phyloP scores from a whole-genome alignment of 2,329 filamentous ascomycete genomes.

The Kalaharituber pfeilii region DNA sequence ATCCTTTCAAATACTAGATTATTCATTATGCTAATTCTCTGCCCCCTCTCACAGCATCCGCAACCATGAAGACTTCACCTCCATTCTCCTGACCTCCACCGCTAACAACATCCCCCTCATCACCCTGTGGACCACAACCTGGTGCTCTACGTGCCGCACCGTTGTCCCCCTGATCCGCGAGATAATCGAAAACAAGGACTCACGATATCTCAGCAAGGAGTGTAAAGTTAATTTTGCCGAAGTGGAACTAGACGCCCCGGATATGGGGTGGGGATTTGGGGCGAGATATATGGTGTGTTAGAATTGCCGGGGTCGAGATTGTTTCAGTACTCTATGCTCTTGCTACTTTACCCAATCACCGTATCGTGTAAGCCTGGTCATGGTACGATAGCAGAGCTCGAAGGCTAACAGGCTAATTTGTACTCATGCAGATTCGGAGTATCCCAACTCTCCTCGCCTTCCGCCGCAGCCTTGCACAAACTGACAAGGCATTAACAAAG shows the following conservation, averaged over 20 bases:
- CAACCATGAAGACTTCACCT: slow-evolving; percentile 37
- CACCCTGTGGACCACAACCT: slow-evolving; percentile 43
- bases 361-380: not conserved
- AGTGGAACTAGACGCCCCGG: slow-evolving; percentile 41
- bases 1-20: not conserved
- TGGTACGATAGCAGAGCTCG: no score
- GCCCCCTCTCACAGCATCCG: slow-evolving; percentile 32
- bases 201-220: slow-evolving; percentile 34
- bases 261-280: slow-evolving; percentile 35
- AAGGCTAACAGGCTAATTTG: not conserved
- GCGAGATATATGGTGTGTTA: slow-evolving; percentile 34
- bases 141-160: slow-evolving; percentile 38
- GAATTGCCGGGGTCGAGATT: no score
- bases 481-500: slow-evolving; percentile 35
- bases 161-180: slow-evolving; percentile 35
- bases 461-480: slow-evolving; percentile 37
- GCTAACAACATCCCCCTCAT: slow-evolving; percentile 38
- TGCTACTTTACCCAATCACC: not conserved
- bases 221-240: slow-evolving; percentile 38
- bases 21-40: not conserved
- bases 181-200: slow-evolving; percentile 30
- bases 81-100: slow-evolving; percentile 38
- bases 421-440: slow-evolving; percentile 30
- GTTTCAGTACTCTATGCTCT: not conserved
- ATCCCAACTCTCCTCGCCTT: slow-evolving; percentile 43